Base-by-base conservation (phyloP, 345 rosid species). In the Salix viminalis region DNA sequence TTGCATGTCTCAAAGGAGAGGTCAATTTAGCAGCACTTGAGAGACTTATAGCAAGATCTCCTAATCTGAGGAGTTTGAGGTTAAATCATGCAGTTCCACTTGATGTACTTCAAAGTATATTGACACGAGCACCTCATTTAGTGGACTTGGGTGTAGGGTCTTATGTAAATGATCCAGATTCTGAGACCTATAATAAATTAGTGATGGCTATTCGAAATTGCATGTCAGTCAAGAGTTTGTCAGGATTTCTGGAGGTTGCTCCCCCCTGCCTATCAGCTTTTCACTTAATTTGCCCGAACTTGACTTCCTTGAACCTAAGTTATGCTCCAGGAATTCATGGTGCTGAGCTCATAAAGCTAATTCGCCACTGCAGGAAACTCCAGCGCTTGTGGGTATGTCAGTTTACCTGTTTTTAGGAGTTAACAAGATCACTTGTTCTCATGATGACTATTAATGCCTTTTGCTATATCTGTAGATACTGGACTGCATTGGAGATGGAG, bases 1-100 rank as follows among this genome's bases (percentile, higher is more conserved):
- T 96, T 74, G 91, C 99, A 16, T 93, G 99, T 86, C 98, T 96
- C 37, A 93, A 86, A 80, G 99, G 98, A 70, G 96, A 93, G 41
- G 88, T 88, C 69, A 93, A 90, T 69, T 80, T 89, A 39, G 82
- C 88, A 71, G 94, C 93, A 71, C 85, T 96, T 19, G 97, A 90
- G 86, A 92, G 97, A 75, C 96, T 96, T 12, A 94, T 96, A 5
- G 91, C 94, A 1, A 90, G 99, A 83, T 96, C 98, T 74, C 96
- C 98, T 4, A 84, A 91, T 73, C 92, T 96, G 64, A 89, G 84
- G 90, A 90, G 91, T 68, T 84, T 96, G 93, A 96, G 86, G 87
- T 72, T 96, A 67, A 93, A 88, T 83, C 92, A 86, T 61, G 89
- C 96, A 1, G 96, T 96, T 4, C 91, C 99, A 2, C 82, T 90